Conservation (phyloP, 2,329 filamentous ascomycete genomes). For the Fusarium bulbicola region DNA sequence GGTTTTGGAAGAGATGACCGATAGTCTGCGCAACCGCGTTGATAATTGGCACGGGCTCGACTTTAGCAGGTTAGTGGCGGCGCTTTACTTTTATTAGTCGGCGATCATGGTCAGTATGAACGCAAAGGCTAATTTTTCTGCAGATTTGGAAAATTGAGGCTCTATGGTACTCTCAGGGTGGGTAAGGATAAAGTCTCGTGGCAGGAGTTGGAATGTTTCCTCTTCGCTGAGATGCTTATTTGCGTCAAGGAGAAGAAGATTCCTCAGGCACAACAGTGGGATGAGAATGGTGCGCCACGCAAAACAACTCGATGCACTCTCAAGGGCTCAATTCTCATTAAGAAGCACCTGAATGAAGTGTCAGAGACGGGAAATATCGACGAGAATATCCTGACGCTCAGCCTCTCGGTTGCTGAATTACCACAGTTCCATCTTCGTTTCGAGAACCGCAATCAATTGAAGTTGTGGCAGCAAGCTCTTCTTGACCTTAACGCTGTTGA, state of each 20-base stretch:
- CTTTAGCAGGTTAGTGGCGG: slow-evolving; percentile 72
- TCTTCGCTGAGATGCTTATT: slow-evolving; percentile 99
- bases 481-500: slow-evolving; percentile 82
- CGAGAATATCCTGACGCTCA: slow-evolving; percentile 86
- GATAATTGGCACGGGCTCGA: slow-evolving; percentile 99
- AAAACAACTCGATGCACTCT: slow-evolving; percentile 83
- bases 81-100: neutral
- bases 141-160: slow-evolving; percentile 88
- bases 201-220: slow-evolving; percentile 97
- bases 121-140: slow-evolving; percentile 10
- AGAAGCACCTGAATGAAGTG: slow-evolving; percentile 95
- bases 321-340: slow-evolving; percentile 97
- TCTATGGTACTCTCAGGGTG: slow-evolving; percentile 90
- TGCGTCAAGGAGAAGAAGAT: slow-evolving; percentile 98
- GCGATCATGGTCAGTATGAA: neutral
- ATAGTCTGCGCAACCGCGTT: slow-evolving; percentile 84
- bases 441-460: slow-evolving; percentile 82
- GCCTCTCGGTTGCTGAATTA: slow-evolving; percentile 88
- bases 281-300: slow-evolving; percentile 63
- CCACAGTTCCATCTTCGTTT: slow-evolving; percentile 95
- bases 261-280: slow-evolving; percentile 69
- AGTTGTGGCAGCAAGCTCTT: slow-evolving; percentile 89
- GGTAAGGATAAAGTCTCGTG: slow-evolving; percentile 96
- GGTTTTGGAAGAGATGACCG: slow-evolving; percentile 83
- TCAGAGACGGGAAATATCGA: slow-evolving; percentile 75